Evolutionary conservation across 306 rosid genomes (phyloP), one percentile per base, ranked within the genome.

Genomic region (Gynostemma pentaphyllum): DNA sequence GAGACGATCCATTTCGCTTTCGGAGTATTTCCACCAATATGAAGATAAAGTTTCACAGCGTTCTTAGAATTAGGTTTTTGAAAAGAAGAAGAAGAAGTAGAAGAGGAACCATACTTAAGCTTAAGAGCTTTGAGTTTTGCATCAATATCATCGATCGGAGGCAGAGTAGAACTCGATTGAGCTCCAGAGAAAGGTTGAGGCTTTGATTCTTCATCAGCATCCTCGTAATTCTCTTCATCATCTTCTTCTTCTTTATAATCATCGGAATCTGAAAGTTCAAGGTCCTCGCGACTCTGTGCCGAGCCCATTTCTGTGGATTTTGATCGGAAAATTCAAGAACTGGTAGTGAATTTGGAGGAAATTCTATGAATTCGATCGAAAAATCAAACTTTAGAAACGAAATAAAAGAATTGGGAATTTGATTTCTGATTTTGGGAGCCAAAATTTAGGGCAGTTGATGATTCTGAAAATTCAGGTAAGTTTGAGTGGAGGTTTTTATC

Each of bases 31-130:
- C 87, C 96, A 1, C 96, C 96, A 63, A 90, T 77, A 73, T 90
- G 96, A 48, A 90, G 97, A 79, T 87, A 90, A 50, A 87, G 95
- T 72, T 85, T 90, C 32, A 85, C 95, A 21, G 87, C 72, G 72
- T 90, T 90, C 37, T 28, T 72, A 10, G 79, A 51, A 30, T 60
- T 68, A 21, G 86, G 72, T 51, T 61, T 49, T 41, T 16, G 78
- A 30, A 77, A 62, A 37, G 74, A 12, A 6, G 77, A 40, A 2
- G n/a, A n/a, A n/a, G n/a, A n/a, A n/a, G 75, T 18, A 10, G 80
- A 51, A 6, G 75, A 34, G 36, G 79, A 12, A 10, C 62, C 74
- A 64, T 90, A 90, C 66, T 87, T 90, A 51, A 90, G 89, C 70
- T 90, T 83, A 3, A 90, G 67, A 14, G 84, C 84, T 66, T 78